Conservation (phyloP, 768 basidiomycete species). For the Kondoa malvinella region DNA sequence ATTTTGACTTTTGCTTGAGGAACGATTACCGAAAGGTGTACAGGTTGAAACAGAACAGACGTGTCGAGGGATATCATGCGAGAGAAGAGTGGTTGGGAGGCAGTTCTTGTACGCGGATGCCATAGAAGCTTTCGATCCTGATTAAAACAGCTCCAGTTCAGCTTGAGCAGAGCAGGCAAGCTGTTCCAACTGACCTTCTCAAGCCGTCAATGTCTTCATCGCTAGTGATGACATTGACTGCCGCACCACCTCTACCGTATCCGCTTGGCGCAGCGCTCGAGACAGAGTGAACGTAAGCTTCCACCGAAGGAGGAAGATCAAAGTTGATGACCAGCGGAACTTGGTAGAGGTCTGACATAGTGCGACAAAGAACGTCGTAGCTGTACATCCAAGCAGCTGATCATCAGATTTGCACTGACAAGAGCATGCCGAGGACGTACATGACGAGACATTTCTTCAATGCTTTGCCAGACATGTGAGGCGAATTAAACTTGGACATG, state of each 20-base stretch:
- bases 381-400: neutral
- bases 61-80: neutral
- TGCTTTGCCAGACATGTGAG: slow-evolving; percentile 41
- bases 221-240: slow-evolving; percentile 91
- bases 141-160: neutral
- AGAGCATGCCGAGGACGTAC: slow-evolving; percentile 35
- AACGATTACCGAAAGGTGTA: no score
- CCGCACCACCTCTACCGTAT: slow-evolving; percentile 72
- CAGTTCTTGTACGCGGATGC: slow-evolving; percentile 3
- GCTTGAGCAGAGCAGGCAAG: neutral
- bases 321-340: slow-evolving; percentile 86
- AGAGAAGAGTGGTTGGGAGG: neutral
- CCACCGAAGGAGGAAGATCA: slow-evolving; percentile 87
- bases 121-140: slow-evolving; percentile 2
- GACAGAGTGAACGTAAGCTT: slow-evolving; percentile 72
- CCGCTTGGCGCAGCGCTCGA: slow-evolving; percentile 70
- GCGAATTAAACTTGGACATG: slow-evolving; percentile 62
- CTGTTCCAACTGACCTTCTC: neutral
- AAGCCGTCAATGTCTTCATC: slow-evolving; percentile 50
- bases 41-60: no score
- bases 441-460: slow-evolving; percentile 66
- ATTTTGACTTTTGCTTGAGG: neutral
- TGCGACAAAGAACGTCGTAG: slow-evolving; percentile 70
- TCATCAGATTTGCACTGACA: neutral
- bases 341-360: slow-evolving; percentile 55